These are phyloP conservation scores for Reticulascus tulasneorum DNA, from an alignment of 2,329 filamentous ascomycete genomes.

Conservation along the genomic window DNA sequence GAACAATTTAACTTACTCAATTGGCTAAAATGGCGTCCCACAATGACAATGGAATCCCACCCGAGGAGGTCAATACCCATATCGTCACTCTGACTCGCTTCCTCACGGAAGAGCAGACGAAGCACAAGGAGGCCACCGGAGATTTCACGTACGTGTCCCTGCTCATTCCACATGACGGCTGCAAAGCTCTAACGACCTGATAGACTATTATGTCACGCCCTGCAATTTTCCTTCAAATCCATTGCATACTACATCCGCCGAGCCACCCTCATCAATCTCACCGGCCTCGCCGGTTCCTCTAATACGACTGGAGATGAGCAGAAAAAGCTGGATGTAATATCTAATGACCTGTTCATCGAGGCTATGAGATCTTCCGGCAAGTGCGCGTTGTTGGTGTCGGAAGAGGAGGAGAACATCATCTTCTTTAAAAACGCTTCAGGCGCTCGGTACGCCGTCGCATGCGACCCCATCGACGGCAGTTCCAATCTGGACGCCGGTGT, in stretches of 20 bases:
- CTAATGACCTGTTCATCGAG: constrained; percentile 95
- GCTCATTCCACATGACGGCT: neutral
- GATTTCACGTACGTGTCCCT: constrained; percentile 81
- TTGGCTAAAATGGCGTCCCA: too few species aligned
- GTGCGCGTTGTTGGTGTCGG: constrained; percentile 89
- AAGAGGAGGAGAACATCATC: constrained; percentile 93
- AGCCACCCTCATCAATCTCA: constrained; percentile 91
- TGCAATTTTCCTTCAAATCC: constrained; percentile 99
- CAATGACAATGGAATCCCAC: too few species aligned
- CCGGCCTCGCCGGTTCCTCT: constrained; percentile 87
- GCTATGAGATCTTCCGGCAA: constrained; percentile 92
- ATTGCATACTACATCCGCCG: constrained; percentile 99
- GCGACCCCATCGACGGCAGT: constrained; percentile 96
- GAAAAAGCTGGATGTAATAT: constrained; percentile 99
- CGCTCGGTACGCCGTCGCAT: constrained; percentile 89
- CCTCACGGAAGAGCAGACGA: constrained; percentile 91
- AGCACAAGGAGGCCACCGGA: constrained; percentile 91
- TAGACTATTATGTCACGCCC: constrained; percentile 91
- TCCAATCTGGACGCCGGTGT: constrained; percentile 98
- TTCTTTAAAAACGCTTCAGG: constrained; percentile 73
- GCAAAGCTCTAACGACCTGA: constrained; percentile 4
- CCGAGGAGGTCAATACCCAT: constrained; percentile 88
- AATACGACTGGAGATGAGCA: constrained; percentile 97
- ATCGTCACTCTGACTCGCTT: constrained; percentile 94
- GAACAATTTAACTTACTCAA: too few species aligned